Conservation (phyloP, 345 rosid species). For the Moricandia arvensis region DNA sequence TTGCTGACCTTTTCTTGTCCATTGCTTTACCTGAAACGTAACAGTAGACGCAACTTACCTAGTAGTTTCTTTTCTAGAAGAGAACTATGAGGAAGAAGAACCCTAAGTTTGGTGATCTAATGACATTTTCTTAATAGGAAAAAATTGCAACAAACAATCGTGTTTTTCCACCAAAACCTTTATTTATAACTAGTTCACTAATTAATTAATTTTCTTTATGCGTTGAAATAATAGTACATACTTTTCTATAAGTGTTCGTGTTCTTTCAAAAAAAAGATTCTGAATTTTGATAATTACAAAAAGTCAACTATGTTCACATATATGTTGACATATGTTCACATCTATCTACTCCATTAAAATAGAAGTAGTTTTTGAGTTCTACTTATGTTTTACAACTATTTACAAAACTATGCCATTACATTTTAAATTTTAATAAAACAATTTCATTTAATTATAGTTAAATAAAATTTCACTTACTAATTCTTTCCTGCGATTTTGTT, state of each 20-base stretch:
- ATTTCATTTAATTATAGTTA: too few species aligned
- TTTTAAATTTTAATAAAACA: too few species aligned
- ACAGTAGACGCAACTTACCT: background rate
- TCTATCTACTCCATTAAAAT: too few species aligned
- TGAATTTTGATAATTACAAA: background rate
- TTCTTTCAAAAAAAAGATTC: background rate
- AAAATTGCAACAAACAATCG: conserved; percentile 28
- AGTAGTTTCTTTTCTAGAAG: background rate
- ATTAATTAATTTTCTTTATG: conserved; percentile 1
- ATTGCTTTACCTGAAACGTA: conserved; percentile 23
- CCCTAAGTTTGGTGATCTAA: background rate
- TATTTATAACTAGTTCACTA: conserved; percentile 27
- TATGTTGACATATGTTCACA: conserved; percentile 3
- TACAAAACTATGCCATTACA: too few species aligned
- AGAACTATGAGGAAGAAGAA: conserved; percentile 11
- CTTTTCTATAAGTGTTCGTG: conserved; percentile 20
- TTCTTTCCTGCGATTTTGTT: too few species aligned
- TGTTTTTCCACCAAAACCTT: conserved; percentile 34
- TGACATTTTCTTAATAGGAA: conserved; percentile 23
- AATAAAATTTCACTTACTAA: too few species aligned
- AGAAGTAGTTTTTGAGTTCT: too few species aligned
- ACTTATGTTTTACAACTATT: too few species aligned
- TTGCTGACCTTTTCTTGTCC: conserved; percentile 10
- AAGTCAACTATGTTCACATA: conserved; percentile 30
- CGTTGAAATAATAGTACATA: conserved; percentile 13